Evolutionary conservation across 768 basidiomycete species (phyloP).

Genomic region (Leccinum boreale): DNA sequence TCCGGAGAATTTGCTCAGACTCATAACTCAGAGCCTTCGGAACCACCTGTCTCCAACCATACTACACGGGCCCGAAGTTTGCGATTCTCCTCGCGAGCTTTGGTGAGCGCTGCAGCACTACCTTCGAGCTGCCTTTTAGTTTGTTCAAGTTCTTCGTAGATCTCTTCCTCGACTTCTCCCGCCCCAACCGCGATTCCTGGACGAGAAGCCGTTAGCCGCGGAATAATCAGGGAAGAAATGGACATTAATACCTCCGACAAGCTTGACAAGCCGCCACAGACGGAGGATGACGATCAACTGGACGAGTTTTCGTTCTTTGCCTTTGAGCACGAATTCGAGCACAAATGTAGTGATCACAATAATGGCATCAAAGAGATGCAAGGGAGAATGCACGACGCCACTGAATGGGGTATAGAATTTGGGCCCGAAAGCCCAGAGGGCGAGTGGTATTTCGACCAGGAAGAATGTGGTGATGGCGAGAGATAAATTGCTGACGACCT

Average conservation of each 20-base stretch:
- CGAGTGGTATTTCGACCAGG: slow-evolving; percentile 71
- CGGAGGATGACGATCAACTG: slow-evolving; percentile 70
- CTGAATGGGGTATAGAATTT: slow-evolving; percentile 60
- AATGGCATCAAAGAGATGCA: slow-evolving; percentile 74
- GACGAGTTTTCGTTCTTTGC: slow-evolving; percentile 67
- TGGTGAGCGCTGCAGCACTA: slow-evolving; percentile 40
- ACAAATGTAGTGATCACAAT: slow-evolving; percentile 73
- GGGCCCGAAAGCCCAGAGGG: slow-evolving; percentile 64
- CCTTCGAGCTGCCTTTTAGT: slow-evolving; percentile 48
- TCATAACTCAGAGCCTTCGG: slow-evolving; percentile 32
- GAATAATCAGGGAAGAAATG: neutral
- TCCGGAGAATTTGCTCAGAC: slow-evolving; percentile 15
- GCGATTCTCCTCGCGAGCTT: slow-evolving; percentile 51
- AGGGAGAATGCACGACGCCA: slow-evolving; percentile 46
- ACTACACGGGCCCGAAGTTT: slow-evolving; percentile 43
- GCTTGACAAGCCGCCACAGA: slow-evolving; percentile 77
- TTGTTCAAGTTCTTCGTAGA: slow-evolving; percentile 44
- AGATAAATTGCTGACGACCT: slow-evolving; percentile 58
- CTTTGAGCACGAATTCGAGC: slow-evolving; percentile 66
- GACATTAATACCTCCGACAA: slow-evolving; percentile 51
- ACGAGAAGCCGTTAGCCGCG: slow-evolving; percentile 1
- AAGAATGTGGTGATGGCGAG: slow-evolving; percentile 69
- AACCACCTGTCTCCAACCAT: slow-evolving; percentile 33
- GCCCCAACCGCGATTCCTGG: slow-evolving; percentile 75
- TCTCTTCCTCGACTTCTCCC: slow-evolving; percentile 63